phyloP scores from a whole-genome alignment of 164 flowering plant species.

The Berberis thunbergii region DNA sequence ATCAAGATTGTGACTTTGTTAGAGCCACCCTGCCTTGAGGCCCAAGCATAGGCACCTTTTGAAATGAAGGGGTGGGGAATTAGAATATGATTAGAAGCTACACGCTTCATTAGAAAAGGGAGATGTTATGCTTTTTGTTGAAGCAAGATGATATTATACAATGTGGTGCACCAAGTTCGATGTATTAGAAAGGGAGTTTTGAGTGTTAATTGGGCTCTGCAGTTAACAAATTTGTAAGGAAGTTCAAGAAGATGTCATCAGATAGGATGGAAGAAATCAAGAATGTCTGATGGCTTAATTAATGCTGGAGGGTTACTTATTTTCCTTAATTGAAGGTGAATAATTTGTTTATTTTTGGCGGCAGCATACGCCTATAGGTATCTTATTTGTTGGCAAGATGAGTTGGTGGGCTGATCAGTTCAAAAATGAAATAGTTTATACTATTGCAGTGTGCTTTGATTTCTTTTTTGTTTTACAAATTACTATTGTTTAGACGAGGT shows the following conservation, averaged over 20 bases:
- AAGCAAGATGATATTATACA: slow-evolving; percentile 2
- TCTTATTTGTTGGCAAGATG: neutral
- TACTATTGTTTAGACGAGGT: too few species aligned
- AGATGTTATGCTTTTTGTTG: neutral
- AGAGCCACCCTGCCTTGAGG: neutral
- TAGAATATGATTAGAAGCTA: neutral
- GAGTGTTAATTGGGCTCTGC: neutral
- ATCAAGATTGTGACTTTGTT: neutral
- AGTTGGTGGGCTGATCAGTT: neutral
- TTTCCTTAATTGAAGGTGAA: neutral
- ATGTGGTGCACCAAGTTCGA: slow-evolving; percentile 8
- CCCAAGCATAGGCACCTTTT: slow-evolving; percentile 10
- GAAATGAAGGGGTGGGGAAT: neutral
- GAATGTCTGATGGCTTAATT: slow-evolving; percentile 12
- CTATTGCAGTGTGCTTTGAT: too few species aligned
- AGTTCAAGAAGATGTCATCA: slow-evolving; percentile 3
- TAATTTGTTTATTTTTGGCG: neutral
- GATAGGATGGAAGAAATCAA: slow-evolving; percentile 1
- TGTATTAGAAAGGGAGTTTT: slow-evolving; percentile 2
- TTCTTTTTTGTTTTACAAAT: too few species aligned
- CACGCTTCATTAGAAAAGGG: neutral
- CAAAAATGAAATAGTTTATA: neutral
- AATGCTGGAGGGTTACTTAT: neutral
- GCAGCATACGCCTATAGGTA: neutral
- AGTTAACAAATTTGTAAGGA: neutral